Evolutionary conservation across 2,329 filamentous ascomycete species (phyloP).

Genomic region (Fusarium papillatum): DNA sequence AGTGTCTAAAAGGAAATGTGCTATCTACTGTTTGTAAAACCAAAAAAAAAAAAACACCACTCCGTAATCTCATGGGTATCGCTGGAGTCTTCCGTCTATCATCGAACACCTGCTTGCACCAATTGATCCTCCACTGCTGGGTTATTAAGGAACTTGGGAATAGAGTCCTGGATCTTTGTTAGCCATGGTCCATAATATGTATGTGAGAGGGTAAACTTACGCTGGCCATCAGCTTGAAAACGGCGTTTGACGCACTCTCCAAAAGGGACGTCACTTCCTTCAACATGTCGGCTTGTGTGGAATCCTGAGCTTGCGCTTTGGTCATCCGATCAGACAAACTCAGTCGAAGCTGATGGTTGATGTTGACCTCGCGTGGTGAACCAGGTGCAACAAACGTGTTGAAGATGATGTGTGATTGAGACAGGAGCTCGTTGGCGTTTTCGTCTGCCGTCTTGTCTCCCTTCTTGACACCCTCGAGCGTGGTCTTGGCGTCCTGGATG

Average conservation of each 20-base stretch:
- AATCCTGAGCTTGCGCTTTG: conserved; percentile 91
- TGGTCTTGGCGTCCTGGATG: conserved; percentile 74
- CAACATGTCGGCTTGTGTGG: conserved; percentile 90
- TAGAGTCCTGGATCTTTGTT: conserved; percentile 68
- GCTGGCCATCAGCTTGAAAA: conserved; percentile 99
- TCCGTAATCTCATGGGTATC: conserved; percentile 1
- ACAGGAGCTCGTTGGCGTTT: conserved; percentile 92
- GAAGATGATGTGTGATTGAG: conserved; percentile 95
- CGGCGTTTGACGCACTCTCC: conserved; percentile 92
- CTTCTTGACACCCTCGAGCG: conserved; percentile 70
- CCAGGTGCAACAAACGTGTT: conserved; percentile 98
- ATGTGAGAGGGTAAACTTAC: conserved; percentile 73
- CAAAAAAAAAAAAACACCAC: not conserved
- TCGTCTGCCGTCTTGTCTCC: conserved; percentile 77
- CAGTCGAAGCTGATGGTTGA: conserved; percentile 94
- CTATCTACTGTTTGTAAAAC: not conserved
- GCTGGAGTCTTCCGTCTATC: conserved; percentile 9
- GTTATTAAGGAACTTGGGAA: conserved; percentile 79
- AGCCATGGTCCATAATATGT: conserved; percentile 30
- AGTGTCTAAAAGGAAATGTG: not conserved
- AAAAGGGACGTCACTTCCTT: conserved; percentile 91
- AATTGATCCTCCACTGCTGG: conserved; percentile 46
- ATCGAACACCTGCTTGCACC: conserved; percentile 35
- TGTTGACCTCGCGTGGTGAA: conserved; percentile 96
- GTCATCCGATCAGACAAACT: conserved; percentile 97